phyloP scores from a whole-genome alignment of 306 rosid species.

The Quercus parvula region DNA sequence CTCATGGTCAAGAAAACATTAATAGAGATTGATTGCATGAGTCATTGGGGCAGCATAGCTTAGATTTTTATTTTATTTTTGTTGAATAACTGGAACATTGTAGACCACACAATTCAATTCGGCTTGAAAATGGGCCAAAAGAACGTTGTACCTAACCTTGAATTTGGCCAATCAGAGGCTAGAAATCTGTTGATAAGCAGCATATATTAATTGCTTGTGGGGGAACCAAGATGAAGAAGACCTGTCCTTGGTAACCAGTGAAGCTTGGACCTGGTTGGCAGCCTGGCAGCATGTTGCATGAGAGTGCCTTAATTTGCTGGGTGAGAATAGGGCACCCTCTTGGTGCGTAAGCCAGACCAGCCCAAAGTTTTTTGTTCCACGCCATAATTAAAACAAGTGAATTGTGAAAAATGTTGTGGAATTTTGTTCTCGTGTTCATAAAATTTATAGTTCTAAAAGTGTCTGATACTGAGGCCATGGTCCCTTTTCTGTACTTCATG shows the following conservation, averaged over 20 bases:
- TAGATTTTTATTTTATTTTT: not conserved
- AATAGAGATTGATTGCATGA: conserved; percentile 1
- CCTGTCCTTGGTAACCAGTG: not conserved
- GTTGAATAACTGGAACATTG: conserved; percentile 18
- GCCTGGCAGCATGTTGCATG: conserved; percentile 22
- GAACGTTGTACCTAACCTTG: conserved; percentile 4
- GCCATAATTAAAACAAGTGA: no score
- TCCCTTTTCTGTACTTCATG: conserved; percentile 1
- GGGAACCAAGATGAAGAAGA: conserved; percentile 25
- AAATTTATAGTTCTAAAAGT: not conserved
- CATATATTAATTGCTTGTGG: conserved; percentile 20
- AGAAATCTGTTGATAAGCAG: conserved; percentile 21
- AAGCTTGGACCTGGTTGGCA: not conserved
- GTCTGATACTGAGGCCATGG: not conserved
- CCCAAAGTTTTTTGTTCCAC: not conserved
- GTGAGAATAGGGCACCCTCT: conserved; percentile 4
- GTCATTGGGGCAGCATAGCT: conserved; percentile 12
- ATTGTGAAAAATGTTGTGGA: no score
- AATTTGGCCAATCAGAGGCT: not conserved
- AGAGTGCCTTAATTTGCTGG: conserved; percentile 7
- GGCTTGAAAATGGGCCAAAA: conserved; percentile 7
- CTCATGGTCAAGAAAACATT: conserved; percentile 4
- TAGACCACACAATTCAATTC: conserved; percentile 21
- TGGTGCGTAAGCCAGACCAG: conserved; percentile 1
- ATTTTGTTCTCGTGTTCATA: no score